A percentile compares a stretch with the other conserved stretches of the same genome.
These are phyloP conservation scores for Phytopythium delawarense DNA, from an alignment of 352 stramenopile genomes.

Conservation along the genomic window DNA sequence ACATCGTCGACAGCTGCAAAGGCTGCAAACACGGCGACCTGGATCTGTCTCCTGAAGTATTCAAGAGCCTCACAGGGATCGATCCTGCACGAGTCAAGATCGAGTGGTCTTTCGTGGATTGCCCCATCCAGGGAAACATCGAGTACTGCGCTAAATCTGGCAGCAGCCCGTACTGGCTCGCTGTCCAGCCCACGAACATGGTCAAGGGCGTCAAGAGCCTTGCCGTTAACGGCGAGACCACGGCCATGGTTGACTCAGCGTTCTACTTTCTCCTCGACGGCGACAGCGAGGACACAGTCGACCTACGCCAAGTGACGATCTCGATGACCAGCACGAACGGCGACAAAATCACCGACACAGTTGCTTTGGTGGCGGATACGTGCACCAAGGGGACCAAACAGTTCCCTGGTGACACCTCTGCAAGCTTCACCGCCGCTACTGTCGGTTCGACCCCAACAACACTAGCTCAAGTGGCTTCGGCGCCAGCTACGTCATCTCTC, in stretches of 20 bases:
- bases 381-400: slow-evolving; percentile 44
- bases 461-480: background rate
- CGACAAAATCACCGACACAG: slow-evolving; percentile 45
- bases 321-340: slow-evolving; percentile 40
- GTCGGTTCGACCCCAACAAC: background rate
- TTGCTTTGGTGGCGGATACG: slow-evolving; percentile 37
- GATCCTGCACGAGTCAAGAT: slow-evolving; percentile 39
- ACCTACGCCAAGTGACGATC: slow-evolving; percentile 43
- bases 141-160: slow-evolving; percentile 63
- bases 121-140: slow-evolving; percentile 44
- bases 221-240: slow-evolving; percentile 46
- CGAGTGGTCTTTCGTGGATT: slow-evolving; percentile 63
- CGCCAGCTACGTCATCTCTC: background rate
- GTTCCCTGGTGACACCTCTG: slow-evolving; percentile 15
- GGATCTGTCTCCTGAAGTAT: slow-evolving; percentile 53
- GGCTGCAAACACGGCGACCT: slow-evolving; percentile 44
- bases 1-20: slow-evolving; percentile 71
- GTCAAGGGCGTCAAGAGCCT: slow-evolving; percentile 44
- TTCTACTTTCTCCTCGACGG: slow-evolving; percentile 66
- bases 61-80: slow-evolving; percentile 46
- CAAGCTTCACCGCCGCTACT: background rate
- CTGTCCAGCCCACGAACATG: slow-evolving; percentile 60
- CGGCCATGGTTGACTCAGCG: slow-evolving; percentile 51
- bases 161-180: slow-evolving; percentile 60
- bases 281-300: slow-evolving; percentile 25